Percentiles rank a stretch among this genome's conserved stretches.
Conservation (phyloP, 371 early-diverging fungal genomes). For the Mortierella sp. region DNA sequence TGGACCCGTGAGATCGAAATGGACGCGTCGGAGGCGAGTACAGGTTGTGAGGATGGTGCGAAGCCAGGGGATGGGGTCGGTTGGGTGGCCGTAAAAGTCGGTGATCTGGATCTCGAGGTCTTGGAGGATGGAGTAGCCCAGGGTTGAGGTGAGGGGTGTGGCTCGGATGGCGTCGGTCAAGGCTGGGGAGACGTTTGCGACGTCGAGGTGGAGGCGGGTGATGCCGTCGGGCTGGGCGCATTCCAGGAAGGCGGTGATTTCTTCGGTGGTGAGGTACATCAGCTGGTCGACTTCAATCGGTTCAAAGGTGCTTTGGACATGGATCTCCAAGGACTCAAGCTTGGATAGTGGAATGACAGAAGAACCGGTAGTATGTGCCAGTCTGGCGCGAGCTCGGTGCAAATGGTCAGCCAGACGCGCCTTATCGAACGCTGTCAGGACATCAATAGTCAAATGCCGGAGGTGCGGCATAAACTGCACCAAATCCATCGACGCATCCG, state of each 20-base stretch:
- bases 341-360: not conserved
- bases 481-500: not conserved
- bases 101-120: not conserved
- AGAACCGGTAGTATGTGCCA: not conserved
- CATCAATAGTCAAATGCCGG: not conserved
- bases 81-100: not conserved
- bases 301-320: not conserved
- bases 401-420: not conserved
- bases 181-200: not conserved
- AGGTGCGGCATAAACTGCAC: not conserved
- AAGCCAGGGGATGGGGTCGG: not conserved
- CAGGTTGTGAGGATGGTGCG: not conserved
- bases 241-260: not conserved
- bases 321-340: not conserved
- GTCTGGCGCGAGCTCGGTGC: not conserved
- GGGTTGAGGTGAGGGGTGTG: not conserved
- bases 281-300: not conserved
- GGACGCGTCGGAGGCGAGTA: not conserved
- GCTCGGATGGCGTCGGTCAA: not conserved
- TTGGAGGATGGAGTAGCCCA: not conserved
- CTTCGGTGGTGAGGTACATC: not conserved
- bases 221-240: not conserved
- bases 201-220: not conserved
- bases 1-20: not conserved
- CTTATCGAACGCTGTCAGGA: not conserved